These are phyloP conservation scores for Xylaria venustula DNA, from an alignment of 495 filamentous ascomycete genomes.

Conservation along the genomic window DNA sequence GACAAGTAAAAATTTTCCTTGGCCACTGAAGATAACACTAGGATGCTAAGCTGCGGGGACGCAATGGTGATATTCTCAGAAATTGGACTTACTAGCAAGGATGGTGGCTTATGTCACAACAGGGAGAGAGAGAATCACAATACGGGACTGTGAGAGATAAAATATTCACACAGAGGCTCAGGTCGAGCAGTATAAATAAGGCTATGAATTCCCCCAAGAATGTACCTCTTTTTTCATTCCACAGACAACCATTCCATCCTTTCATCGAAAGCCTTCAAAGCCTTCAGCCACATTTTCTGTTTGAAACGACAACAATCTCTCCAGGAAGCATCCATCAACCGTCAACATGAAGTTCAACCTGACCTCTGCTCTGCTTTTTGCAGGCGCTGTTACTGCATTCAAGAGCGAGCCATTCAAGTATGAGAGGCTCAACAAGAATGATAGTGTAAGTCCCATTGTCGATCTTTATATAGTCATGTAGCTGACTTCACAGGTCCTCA, in stretches of 20 bases:
- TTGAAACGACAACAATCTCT: neutral
- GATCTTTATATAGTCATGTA: conserved; percentile 4
- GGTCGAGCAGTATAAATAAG: neutral
- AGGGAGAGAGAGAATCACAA: neutral
- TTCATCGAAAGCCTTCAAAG: neutral
- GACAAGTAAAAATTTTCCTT: neutral
- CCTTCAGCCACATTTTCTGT: neutral
- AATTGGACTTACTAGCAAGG: neutral
- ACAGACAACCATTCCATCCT: neutral
- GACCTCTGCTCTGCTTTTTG: neutral
- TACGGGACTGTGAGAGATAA: neutral
- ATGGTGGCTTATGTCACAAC: neutral
- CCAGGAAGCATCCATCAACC: neutral
- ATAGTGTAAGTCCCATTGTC: conserved; percentile 43
- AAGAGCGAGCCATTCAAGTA: conserved; percentile 23
- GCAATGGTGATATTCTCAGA: neutral
- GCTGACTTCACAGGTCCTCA: conserved; percentile 46
- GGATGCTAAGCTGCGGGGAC: neutral
- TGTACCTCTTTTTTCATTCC: neutral
- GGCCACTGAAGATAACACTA: neutral
- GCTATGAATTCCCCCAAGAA: neutral
- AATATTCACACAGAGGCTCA: neutral
- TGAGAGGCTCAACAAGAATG: conserved; percentile 54
- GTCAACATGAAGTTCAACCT: conserved; percentile 15
- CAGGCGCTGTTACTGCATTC: neutral